Base-by-base conservation (phyloP, 1,139 yeast species). In the Dujonia santamariae region DNA sequence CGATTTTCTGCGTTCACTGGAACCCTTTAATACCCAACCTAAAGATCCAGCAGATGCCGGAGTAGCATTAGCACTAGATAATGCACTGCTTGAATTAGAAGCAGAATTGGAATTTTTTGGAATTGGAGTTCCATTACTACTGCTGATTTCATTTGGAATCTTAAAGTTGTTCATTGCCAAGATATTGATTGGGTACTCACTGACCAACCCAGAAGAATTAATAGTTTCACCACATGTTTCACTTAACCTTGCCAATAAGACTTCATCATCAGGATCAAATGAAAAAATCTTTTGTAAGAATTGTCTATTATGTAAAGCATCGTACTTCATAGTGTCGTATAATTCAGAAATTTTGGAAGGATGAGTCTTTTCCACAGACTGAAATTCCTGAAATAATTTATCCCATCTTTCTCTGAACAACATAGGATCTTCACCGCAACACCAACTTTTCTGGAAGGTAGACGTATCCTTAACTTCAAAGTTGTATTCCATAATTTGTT, bases 291-390 rank as follows among this genome's bases (percentile, higher is more conserved):
- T 78, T 53, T 85, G 87, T 55, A 94, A 66, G 55, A 94, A 92
- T 30, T 83, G 85, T 37, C 98, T 74, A 57, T 94, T 94, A 58
- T 94, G 99, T 41, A 94, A 70, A 6, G 97, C 98, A 63, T 94
- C 99, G 54, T 86, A 92, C 61, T 94, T 94, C 97, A 94, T 92
- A 1, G 99, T 90, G 58, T 94, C 99, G 54, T 94, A 94, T 41
- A 94, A 72, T 60, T 94, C 99, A 29, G 96, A 85, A 39, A 94
- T 92, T 61, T 92, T 92, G 2, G 97, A 84, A 14, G 99, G 99
- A 59, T 94, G 98, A 1, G 95, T 96, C 60, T 94, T 94, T 48
- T 94, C 99, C 32, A 88, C 95, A 33, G 86, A 80, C 22, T 82
- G 80, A 61, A 94, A 94, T 58, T 94, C 99, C 47, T 80, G 85